These are phyloP conservation scores for Russula sp. DNA, from an alignment of 768 basidiomycete genomes.

Conservation along the genomic window DNA sequence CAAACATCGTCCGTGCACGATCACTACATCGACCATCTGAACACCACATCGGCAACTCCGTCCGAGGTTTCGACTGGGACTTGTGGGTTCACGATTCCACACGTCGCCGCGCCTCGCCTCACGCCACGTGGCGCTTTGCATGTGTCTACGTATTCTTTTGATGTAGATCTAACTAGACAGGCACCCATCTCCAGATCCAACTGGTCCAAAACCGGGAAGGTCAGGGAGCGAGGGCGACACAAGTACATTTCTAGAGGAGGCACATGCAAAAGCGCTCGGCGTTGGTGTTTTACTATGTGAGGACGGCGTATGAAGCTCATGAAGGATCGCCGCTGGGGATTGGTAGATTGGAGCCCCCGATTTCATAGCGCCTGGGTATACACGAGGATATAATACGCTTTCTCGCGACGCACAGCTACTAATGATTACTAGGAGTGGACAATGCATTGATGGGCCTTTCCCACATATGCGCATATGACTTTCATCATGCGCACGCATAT, in stretches of 20 bases:
- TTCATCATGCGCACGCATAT: slow-evolving; percentile 4
- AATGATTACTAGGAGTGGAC: background rate
- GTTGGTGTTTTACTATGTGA: background rate
- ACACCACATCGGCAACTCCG: too few relatives aligned
- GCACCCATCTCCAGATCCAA: slow-evolving; percentile 9
- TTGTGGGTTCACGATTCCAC: too few relatives aligned
- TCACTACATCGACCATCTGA: too few relatives aligned
- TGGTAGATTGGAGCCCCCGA: background rate
- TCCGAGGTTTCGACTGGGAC: too few relatives aligned
- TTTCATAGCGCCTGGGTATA: background rate
- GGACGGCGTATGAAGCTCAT: slow-evolving; percentile 2
- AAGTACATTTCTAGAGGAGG: slow-evolving; percentile 9
- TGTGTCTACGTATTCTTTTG: too few relatives aligned
- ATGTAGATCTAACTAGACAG: slow-evolving; percentile 2
- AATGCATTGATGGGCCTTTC: too few relatives aligned
- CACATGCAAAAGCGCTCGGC: background rate
- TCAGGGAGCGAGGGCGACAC: slow-evolving; percentile 3
- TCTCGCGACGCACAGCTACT: background rate
- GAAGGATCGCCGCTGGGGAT: slow-evolving; percentile 8
- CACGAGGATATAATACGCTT: background rate
- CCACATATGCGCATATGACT: too few relatives aligned
- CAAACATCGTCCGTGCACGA: too few relatives aligned
- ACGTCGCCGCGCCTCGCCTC: too few relatives aligned
- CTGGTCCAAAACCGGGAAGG: background rate
- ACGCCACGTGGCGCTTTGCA: too few relatives aligned